Conservation (phyloP, 2,329 filamentous ascomycete genomes). For the Chaetomium sp. region DNA sequence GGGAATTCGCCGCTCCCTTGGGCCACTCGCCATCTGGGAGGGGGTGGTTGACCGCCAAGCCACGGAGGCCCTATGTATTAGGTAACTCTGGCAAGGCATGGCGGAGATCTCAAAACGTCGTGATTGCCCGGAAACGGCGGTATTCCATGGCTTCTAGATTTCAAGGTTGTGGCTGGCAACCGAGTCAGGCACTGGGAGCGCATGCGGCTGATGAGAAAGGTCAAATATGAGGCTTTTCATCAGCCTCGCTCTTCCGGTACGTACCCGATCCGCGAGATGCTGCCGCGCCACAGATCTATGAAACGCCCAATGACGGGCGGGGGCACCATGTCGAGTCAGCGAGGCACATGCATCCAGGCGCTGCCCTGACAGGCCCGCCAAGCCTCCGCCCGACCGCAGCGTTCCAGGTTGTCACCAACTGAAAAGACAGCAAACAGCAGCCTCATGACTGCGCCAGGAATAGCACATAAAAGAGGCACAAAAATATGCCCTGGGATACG, state of each 20-base stretch:
- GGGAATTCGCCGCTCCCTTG: not conserved
- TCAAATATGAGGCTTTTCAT: constrained; percentile 3
- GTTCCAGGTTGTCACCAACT: constrained; percentile 13
- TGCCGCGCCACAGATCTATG: constrained; percentile 11
- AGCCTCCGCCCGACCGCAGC: constrained; percentile 12
- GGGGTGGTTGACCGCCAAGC: not conserved
- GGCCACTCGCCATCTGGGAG: not conserved
- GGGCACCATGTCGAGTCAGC: constrained; percentile 30
- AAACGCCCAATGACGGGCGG: constrained; percentile 26
- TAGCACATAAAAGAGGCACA: not conserved
- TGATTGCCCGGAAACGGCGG: not conserved
- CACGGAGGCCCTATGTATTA: not conserved
- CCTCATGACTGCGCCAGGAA: constrained; percentile 1
- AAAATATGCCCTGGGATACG: not conserved
- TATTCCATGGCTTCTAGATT: not conserved
- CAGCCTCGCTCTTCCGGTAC: not conserved
- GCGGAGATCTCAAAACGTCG: not conserved
- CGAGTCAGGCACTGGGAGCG: not conserved
- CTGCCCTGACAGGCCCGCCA: constrained; percentile 31
- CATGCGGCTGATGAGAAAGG: not conserved
- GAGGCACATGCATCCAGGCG: constrained; percentile 32
- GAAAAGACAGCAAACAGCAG: constrained; percentile 13
- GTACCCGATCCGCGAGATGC: constrained; percentile 5
- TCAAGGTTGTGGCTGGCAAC: not conserved
- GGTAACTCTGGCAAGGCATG: constrained; percentile 1